Conservation (phyloP, 129 eudicot genomes). For the Saposhnikovia divaricata region DNA sequence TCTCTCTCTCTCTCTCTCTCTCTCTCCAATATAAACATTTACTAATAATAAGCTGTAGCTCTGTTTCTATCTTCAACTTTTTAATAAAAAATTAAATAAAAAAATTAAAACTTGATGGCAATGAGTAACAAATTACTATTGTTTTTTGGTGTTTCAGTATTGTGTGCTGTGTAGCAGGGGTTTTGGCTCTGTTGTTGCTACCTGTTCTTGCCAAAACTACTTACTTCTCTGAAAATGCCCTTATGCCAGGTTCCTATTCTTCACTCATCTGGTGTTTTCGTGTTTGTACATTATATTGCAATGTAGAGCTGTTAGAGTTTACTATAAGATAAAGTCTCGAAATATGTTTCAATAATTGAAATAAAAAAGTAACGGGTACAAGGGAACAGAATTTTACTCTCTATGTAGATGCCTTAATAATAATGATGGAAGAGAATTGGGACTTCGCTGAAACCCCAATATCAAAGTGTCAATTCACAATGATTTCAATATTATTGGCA, state of each 20-base stretch:
- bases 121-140: background rate
- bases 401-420: background rate
- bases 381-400: too few species aligned
- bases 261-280: too few species aligned
- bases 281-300: background rate
- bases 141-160: constrained; percentile 35
- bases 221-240: constrained; percentile 89
- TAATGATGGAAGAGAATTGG: background rate
- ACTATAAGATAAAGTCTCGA: background rate
- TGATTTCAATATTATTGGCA: background rate
- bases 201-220: constrained; percentile 89
- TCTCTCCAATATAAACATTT: too few species aligned
- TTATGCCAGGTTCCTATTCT: constrained; percentile 76
- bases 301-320: background rate
- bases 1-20: background rate
- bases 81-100: background rate
- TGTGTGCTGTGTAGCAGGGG: constrained; percentile 69
- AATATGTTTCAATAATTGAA: background rate
- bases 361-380: background rate
- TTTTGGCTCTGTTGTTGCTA: constrained; percentile 59
- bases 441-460: background rate
- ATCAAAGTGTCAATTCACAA: background rate
- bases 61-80: background rate
- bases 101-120: background rate
- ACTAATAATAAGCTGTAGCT: too few species aligned